Conservation (phyloP, 306 rosid species). For the Quercus mongolica region DNA sequence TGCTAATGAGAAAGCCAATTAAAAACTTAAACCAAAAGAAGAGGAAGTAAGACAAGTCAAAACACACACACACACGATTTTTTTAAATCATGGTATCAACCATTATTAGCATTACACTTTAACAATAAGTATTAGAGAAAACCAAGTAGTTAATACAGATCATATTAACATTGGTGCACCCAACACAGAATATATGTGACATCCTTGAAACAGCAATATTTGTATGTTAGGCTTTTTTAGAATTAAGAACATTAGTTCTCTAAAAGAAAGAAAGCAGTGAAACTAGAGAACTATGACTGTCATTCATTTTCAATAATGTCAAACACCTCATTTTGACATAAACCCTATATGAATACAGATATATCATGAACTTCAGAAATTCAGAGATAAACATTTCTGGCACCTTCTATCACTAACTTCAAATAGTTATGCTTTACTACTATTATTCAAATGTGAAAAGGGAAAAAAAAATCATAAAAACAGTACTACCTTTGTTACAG, state of each 20-base stretch:
- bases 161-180: not conserved
- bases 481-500: conserved; percentile 83
- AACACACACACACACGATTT: not conserved
- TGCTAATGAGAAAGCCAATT: not conserved
- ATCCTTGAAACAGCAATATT: not conserved
- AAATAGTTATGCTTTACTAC: conserved; percentile 3
- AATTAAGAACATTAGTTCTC: too few species aligned
- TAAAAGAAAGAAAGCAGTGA: not conserved
- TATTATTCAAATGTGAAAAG: not conserved
- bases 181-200: not conserved
- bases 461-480: not conserved
- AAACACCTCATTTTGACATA: conserved; percentile 18
- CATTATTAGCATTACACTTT: conserved; percentile 8
- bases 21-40: conserved; percentile 9
- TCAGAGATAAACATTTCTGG: not conserved
- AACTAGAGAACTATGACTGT: not conserved
- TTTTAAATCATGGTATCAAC: not conserved
- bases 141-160: not conserved
- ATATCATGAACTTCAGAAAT: not conserved
- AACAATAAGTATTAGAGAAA: not conserved
- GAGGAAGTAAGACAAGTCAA: not conserved
- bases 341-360: conserved; percentile 1
- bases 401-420: not conserved
- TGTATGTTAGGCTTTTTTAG: not conserved
- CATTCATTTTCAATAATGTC: not conserved